These are phyloP conservation scores for Blastocystis sp. DNA, from an alignment of 352 stramenopile species.

Conservation along the genomic window DNA sequence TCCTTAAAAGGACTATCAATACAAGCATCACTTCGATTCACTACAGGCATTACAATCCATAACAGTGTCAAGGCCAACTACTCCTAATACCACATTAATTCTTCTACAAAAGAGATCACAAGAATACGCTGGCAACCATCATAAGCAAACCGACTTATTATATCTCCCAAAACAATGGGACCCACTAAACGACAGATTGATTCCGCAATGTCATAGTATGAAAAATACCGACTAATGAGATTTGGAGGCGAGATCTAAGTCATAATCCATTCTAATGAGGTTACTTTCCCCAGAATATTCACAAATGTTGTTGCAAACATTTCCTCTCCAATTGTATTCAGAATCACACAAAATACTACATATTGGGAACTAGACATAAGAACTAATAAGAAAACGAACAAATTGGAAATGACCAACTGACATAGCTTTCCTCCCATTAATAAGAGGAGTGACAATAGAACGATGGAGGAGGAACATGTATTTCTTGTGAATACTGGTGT, in stretches of 20 bases:
- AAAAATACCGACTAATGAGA: not conserved
- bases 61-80: not conserved
- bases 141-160: not conserved
- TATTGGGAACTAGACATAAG: conserved; percentile 28
- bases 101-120: not conserved
- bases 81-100: not conserved
- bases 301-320: conserved; percentile 54
- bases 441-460: conserved; percentile 9
- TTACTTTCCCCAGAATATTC: not conserved
- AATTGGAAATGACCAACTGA: not conserved
- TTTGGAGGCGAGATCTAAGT: not conserved
- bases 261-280: too few relatives aligned
- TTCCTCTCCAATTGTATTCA: conserved; percentile 51
- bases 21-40: not conserved
- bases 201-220: conserved; percentile 44
- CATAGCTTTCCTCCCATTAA: conserved; percentile 1
- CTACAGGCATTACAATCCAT: conserved; percentile 29
- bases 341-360: conserved; percentile 4
- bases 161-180: not conserved
- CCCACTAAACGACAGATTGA: conserved; percentile 39
- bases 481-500: not conserved
- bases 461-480: not conserved
- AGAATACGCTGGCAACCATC: not conserved
- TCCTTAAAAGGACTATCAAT: not conserved
- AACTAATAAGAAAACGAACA: not conserved